Evolutionary conservation across 2,329 filamentous ascomycete genomes (phyloP), one percentile per base, ranked within the genome.

Genomic region (Apiospora hydei): DNA sequence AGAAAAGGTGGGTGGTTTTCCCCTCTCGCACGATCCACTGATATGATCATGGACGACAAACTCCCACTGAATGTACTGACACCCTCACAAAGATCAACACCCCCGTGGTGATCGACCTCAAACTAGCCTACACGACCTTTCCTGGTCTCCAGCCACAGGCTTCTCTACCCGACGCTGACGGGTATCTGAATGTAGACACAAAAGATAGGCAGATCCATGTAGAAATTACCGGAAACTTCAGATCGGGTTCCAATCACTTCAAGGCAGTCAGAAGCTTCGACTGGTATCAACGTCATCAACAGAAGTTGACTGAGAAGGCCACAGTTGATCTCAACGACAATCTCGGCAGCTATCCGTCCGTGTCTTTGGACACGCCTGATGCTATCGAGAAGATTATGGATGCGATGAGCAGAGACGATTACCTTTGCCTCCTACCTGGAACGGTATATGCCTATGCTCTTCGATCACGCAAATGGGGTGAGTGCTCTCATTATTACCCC

Each of bases 31-130:
- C 5, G 34, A 38, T 4, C 7, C 7, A 8, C 34, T 38, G 34
- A 38, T 38, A 6, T 8, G 34, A 38, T 38, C 5, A 6, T 38
- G 5, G 34, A 38, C 7, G 47, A 2, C 10, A 24, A 7, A 13
- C n/a, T 51, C 21, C 10, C 18, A 21, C 14, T 38, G n/a, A 24
- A n/a, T 14, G 78, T 68, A 66, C 69, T 70, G 16, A 67, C n/a
- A 16, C 5, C 68, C 7, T 10, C 24, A 2, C n/a, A 2, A 71
- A 80, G 72, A 77, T 81, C 2, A 76, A 77, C 26, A 80, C 78
- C 47, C 75, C 78, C 11, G 79, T 81, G 0, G 74, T 81, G 0
- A 71, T 81, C 3, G 80, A 82, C 69, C 76, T 79, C 30, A 76
- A 77, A 51, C 70, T 76, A 24, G 79, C 78, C 1, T 79, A 78